These are phyloP conservation scores for Fusarium secorum DNA, from an alignment of 2,329 filamentous ascomycete species.

Conservation along the genomic window DNA sequence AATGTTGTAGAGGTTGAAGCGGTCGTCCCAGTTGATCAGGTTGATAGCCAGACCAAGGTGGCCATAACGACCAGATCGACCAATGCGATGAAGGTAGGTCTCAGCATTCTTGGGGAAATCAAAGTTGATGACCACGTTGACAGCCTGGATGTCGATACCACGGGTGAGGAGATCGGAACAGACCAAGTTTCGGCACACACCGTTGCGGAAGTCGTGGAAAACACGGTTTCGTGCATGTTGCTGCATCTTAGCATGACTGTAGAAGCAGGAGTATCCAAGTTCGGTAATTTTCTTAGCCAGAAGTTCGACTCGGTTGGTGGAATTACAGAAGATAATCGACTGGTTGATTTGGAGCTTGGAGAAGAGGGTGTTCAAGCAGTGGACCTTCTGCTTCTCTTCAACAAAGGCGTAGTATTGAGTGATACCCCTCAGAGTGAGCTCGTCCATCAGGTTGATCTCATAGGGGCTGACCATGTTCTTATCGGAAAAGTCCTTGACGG, in stretches of 20 bases:
- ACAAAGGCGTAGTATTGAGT: constrained; percentile 99
- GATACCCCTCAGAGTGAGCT: constrained; percentile 95
- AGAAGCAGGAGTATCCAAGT: constrained; percentile 98
- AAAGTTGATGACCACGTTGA: constrained; percentile 99
- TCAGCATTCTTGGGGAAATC: constrained; percentile 99
- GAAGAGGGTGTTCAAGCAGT: constrained; percentile 98
- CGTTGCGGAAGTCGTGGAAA: constrained; percentile 98
- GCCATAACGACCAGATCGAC: constrained; percentile 95
- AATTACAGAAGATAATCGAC: constrained; percentile 99
- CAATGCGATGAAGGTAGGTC: constrained; percentile 97
- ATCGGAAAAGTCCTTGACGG: constrained; percentile 97
- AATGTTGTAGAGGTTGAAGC: constrained; percentile 98
- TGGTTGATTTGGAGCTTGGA: constrained; percentile 99
- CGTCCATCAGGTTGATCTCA: constrained; percentile 99
- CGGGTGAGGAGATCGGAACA: constrained; percentile 97
- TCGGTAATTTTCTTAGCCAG: constrained; percentile 99
- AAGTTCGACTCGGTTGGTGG: constrained; percentile 95
- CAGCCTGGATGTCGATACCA: constrained; percentile 99
- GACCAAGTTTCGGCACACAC: constrained; percentile 96
- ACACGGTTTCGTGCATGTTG: constrained; percentile 97
- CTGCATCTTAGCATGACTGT: constrained; percentile 98
- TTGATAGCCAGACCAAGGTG: constrained; percentile 98
- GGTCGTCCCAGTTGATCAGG: constrained; percentile 98
- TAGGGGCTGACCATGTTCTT: constrained; percentile 97
- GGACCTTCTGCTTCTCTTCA: constrained; percentile 98